phyloP scores from a whole-genome alignment of 148 eudicot species.

The Rhododendron ovatum region DNA sequence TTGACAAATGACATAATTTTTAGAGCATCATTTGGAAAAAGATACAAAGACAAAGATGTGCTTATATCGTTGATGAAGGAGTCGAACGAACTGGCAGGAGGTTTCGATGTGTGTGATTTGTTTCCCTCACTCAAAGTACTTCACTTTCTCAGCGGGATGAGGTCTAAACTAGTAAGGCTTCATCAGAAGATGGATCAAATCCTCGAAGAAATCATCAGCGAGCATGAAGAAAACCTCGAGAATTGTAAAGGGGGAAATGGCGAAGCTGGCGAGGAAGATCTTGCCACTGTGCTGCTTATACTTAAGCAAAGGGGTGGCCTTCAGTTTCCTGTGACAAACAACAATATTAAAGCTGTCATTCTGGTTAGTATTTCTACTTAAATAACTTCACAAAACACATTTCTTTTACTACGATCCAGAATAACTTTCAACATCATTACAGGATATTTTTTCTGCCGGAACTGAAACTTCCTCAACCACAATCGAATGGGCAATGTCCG shows the following conservation, averaged over 20 bases:
- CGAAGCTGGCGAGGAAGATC: neutral
- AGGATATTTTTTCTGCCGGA: neutral
- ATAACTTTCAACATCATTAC: no score
- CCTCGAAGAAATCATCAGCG: no score
- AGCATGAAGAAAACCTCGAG: no score
- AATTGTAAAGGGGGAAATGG: neutral
- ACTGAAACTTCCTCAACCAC: neutral
- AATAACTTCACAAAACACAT: neutral
- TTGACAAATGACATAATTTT: constrained; percentile 24
- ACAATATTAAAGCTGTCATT: constrained; percentile 12
- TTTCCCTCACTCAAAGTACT: constrained; percentile 12
- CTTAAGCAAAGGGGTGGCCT: neutral
- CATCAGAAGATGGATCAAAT: neutral
- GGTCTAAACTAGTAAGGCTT: neutral
- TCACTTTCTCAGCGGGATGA: neutral
- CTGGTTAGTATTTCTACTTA: neutral
- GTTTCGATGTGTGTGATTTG: constrained; percentile 6
- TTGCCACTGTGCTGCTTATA: constrained; percentile 6
- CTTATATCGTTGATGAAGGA: neutral
- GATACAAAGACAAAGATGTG: constrained; percentile 7
- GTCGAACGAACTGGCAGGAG: neutral
- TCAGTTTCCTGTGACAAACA: constrained; percentile 6
- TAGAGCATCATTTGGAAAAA: constrained; percentile 23
- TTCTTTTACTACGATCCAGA: neutral
- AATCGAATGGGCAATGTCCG: constrained; percentile 11